Evolutionary conservation across 2,329 filamentous ascomycete genomes (phyloP).

Genomic region (Ophiognomonia clavigignenti-juglandacearum): DNA sequence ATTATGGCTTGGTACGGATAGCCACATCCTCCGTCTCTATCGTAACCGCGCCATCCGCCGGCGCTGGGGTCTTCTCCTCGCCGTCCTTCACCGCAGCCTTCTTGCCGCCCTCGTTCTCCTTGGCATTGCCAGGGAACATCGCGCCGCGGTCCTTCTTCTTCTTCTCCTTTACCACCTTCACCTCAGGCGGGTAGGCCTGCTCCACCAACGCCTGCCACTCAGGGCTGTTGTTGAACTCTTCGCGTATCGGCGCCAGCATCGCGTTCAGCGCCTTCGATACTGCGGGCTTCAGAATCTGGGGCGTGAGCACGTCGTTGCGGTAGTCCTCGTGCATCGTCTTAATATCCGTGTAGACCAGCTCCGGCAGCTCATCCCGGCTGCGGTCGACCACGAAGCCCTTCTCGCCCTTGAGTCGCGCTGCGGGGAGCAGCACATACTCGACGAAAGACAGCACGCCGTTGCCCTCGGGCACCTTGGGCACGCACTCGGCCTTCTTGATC

Average conservation of each 20-base stretch:
- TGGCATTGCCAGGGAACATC: slow-evolving; percentile 47
- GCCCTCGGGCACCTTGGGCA: slow-evolving; percentile 70
- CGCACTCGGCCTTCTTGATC: slow-evolving; percentile 77
- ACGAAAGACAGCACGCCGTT: slow-evolving; percentile 86
- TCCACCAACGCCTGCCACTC: slow-evolving; percentile 78
- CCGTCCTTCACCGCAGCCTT: slow-evolving; percentile 9
- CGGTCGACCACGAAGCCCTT: slow-evolving; percentile 65
- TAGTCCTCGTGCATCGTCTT: slow-evolving; percentile 76
- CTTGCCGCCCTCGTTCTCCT: slow-evolving; percentile 4
- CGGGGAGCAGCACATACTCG: slow-evolving; percentile 81
- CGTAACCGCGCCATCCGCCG: slow-evolving; percentile 14
- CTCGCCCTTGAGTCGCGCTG: slow-evolving; percentile 57
- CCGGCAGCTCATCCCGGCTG: slow-evolving; percentile 59
- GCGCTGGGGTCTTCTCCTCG: slow-evolving; percentile 15
- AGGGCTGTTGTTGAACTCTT: slow-evolving; percentile 46
- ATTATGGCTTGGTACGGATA: slow-evolving; percentile 5
- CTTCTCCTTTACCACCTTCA: slow-evolving; percentile 67
- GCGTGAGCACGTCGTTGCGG: slow-evolving; percentile 71
- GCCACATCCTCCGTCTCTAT: slow-evolving; percentile 15
- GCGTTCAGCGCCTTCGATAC: slow-evolving; percentile 68
- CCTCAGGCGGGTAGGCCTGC: slow-evolving; percentile 75
- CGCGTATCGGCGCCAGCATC: slow-evolving; percentile 73
- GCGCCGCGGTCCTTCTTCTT: slow-evolving; percentile 74
- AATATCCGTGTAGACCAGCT: slow-evolving; percentile 75
- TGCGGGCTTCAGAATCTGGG: slow-evolving; percentile 83